Evolutionary conservation across 176 grass and related monocot genomes (phyloP).

Genomic region (Zoysia pacifica): DNA sequence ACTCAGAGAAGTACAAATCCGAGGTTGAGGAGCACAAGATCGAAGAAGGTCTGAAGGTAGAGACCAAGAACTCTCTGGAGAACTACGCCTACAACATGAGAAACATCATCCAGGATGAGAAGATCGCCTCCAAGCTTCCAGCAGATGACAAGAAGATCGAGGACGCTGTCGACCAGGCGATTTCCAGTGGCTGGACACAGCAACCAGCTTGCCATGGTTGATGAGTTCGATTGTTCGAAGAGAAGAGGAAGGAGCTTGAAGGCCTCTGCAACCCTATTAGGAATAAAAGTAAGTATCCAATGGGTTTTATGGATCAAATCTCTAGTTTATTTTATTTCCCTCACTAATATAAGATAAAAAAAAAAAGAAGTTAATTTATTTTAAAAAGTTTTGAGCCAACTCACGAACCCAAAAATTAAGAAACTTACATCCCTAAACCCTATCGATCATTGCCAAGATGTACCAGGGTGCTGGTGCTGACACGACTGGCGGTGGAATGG

Average conservation of each 20-base stretch:
- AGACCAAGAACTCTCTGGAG: slow-evolving; percentile 52
- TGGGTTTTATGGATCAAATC: no score
- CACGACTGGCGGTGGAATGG: slow-evolving; percentile 45
- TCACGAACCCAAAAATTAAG: no score
- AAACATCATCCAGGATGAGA: slow-evolving; percentile 62
- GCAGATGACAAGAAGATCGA: slow-evolving; percentile 20
- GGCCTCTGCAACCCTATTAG: slow-evolving; percentile 47
- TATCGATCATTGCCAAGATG: slow-evolving; percentile 54
- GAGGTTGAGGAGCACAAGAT: slow-evolving; percentile 63
- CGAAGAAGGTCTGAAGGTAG: slow-evolving; percentile 26
- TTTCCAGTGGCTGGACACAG: slow-evolving; percentile 48
- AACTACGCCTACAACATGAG: slow-evolving; percentile 67
- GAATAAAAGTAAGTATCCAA: no score
- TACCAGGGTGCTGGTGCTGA: slow-evolving; percentile 54
- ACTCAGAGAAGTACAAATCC: slow-evolving; percentile 57
- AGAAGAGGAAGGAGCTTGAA: slow-evolving; percentile 59
- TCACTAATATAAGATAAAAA: no score
- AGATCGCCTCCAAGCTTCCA: slow-evolving; percentile 47
- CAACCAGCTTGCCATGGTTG: slow-evolving; percentile 47
- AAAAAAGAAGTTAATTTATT: no score
- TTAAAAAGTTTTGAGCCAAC: no score
- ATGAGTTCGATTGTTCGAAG: slow-evolving; percentile 40
- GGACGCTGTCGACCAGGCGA: slow-evolving; percentile 35
- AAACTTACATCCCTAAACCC: no score
- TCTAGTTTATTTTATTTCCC: no score